A percentile compares a stretch with the other conserved stretches of the same genome.
Evolutionary conservation across 257 asterid genomes (phyloP).

Genomic region (Echites panduratus): DNA sequence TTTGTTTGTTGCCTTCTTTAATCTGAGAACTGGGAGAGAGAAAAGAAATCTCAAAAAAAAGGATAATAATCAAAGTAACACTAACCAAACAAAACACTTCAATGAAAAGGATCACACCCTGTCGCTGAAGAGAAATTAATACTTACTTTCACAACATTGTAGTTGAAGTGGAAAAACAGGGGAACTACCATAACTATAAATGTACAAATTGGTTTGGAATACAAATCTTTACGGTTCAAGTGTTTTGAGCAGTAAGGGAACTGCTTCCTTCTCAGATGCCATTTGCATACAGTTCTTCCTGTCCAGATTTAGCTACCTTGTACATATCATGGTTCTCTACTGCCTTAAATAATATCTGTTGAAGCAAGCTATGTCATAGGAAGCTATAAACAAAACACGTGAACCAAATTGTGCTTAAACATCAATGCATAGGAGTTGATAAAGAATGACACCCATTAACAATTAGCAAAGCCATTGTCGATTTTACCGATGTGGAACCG

Average conservation of each 20-base stretch:
- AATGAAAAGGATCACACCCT: background rate
- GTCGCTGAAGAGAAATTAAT: background rate
- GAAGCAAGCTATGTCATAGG: background rate
- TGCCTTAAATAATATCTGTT: background rate
- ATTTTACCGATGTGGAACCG: background rate
- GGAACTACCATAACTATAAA: background rate
- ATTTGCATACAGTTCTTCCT: background rate
- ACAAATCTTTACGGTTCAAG: background rate
- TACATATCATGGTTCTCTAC: background rate
- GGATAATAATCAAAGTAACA: background rate
- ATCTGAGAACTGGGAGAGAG: background rate
- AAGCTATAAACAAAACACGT: background rate
- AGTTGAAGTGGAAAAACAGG: background rate
- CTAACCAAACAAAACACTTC: background rate
- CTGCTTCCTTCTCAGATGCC: background rate
- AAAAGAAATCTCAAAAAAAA: background rate
- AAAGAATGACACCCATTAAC: slow-evolving; percentile 1
- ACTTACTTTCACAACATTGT: background rate
- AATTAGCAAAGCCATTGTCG: background rate
- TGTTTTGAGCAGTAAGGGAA: slow-evolving; percentile 6
- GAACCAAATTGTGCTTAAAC: background rate
- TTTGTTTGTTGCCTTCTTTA: background rate
- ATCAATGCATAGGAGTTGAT: background rate
- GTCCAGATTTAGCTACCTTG: slow-evolving; percentile 1
- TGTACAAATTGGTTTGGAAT: background rate